Evolutionary conservation across 2,329 filamentous ascomycete species (phyloP).

Genomic region (Phaeophleospora eucalypticola): DNA sequence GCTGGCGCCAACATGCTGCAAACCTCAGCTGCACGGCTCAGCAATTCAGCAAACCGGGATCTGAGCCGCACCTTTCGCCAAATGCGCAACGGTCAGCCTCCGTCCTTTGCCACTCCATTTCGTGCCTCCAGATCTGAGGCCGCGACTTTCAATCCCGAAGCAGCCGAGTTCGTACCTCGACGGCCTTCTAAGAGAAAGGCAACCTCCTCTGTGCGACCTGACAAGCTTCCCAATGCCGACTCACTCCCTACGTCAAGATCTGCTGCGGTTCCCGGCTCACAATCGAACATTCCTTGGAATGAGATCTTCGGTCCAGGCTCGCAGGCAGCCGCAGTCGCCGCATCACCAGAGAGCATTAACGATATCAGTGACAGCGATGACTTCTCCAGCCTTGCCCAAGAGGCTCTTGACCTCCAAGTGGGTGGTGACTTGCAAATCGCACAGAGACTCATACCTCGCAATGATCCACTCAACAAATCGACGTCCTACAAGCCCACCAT

Average conservation of each 20-base stretch:
- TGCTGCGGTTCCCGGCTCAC: conserved; percentile 1
- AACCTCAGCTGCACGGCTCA: too few species aligned
- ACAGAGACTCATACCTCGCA: background rate
- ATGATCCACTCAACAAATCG: too few species aligned
- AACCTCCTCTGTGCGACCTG: conserved; percentile 19
- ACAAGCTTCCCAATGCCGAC: conserved; percentile 10
- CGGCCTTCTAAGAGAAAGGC: conserved; percentile 29
- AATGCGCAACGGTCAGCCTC: too few species aligned
- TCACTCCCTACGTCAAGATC: conserved; percentile 3
- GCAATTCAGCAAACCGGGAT: too few species aligned
- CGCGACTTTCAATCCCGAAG: conserved; percentile 19
- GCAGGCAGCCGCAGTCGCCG: too few species aligned
- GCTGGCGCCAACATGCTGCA: too few species aligned
- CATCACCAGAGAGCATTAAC: too few species aligned
- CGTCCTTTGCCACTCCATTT: too few species aligned
- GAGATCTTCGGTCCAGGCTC: conserved; percentile 15
- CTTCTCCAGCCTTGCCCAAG: too few species aligned
- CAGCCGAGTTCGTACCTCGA: conserved; percentile 22
- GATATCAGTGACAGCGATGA: conserved; percentile 9
- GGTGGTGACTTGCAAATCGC: background rate
- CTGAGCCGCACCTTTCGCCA: too few species aligned
- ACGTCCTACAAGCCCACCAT: background rate
- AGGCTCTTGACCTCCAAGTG: too few species aligned
- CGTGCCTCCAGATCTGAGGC: background rate
- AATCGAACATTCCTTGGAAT: conserved; percentile 17